phyloP scores from a whole-genome alignment of 306 rosid species.

The Ormosia semicastrata region DNA sequence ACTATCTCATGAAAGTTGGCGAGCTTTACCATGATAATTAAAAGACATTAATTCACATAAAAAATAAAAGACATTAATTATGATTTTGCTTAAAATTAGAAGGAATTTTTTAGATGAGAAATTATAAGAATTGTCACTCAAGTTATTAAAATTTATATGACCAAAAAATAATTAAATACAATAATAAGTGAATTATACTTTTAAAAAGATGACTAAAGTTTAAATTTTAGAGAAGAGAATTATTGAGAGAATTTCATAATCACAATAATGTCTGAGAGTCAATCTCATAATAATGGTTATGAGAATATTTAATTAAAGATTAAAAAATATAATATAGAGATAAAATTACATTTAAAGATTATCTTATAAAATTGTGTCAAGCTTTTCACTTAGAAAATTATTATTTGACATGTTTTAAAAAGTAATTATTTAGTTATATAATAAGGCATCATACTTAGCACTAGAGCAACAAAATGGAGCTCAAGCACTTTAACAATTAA shows the following conservation, averaged over 20 bases:
- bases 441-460: background rate
- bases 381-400: background rate
- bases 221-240: too few relatives aligned
- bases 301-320: too few relatives aligned
- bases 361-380: background rate
- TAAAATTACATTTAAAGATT: background rate
- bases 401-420: too few relatives aligned
- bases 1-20: conserved; percentile 11
- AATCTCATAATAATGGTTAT: too few relatives aligned
- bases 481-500: too few relatives aligned
- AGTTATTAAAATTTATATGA: background rate
- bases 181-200: too few relatives aligned
- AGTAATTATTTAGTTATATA: background rate
- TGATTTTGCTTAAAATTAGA: background rate
- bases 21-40: background rate
- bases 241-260: too few relatives aligned
- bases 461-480: too few relatives aligned
- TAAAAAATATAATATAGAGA: background rate
- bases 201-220: background rate
- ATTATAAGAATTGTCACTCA: background rate
- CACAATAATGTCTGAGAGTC: too few relatives aligned
- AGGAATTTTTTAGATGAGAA: background rate
- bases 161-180: too few relatives aligned
- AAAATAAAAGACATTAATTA: background rate
- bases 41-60: too few relatives aligned